Base-by-base conservation (phyloP, 148 eudicot species). In the Cornus florida region DNA sequence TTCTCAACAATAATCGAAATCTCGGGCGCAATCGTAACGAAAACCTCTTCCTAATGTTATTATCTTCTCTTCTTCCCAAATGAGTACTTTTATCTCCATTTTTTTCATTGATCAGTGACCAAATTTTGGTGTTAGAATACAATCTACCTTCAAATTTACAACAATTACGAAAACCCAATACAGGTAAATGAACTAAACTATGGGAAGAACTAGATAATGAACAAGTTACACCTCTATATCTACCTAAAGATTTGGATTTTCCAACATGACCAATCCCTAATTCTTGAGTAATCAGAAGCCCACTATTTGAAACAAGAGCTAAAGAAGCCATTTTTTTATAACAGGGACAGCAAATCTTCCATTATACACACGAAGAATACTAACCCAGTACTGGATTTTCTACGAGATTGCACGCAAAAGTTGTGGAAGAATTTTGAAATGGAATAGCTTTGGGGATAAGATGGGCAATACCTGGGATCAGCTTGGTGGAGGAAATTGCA, bases 21-120 rank as follows among this genome's bases (percentile, higher is more conserved):
- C 93, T 86, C 53, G 91, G 94, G 38, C 87, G 86, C 82, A 95
- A 86, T 72, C 94, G 86, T 69, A 93, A 79, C 14, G 88, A 85
- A 88, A 89, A 90, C 74, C 85, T 86, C 89, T 83, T 89, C 53
- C 83, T 85, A 9, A 60, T 72, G 53, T 75, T 80, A 86, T 57
- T 41, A 70, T 59, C 50, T 39, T 83, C 86, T 67, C 79, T 85
- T 67, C 69, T 82, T 78, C 73, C 82, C 74, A 88, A 77, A 77
- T 72, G 89, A 75, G 88, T 71, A 56, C 73, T 79, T 66, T 73
- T 77, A 84, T 75, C 72, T 78, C 82, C 81, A 33, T 75, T 78
- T 50, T 57, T 82, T 53, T 80, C 87, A 86, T 82, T 83, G 23
- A 48, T 56, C 72, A 87, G 66, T 74, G 91, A 88, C 83, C 83